Conservation (phyloP, 1,139 yeast species). For the Yamadazyma dushanensis region DNA sequence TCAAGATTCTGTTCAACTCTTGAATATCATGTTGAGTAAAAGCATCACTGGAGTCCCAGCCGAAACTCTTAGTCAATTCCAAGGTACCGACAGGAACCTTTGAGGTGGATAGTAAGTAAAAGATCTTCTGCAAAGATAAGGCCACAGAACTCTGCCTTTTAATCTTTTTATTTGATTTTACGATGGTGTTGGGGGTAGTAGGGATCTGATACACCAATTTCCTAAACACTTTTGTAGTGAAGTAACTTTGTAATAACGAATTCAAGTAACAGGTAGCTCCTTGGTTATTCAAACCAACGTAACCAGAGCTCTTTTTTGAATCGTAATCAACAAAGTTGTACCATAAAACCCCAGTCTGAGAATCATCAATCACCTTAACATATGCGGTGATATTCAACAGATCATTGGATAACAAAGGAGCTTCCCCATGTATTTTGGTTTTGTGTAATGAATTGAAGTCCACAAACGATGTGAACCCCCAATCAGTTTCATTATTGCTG, state of each 20-base stretch:
- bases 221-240: slow-evolving; percentile 79
- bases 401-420: slow-evolving; percentile 52
- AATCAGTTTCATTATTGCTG: slow-evolving; percentile 74
- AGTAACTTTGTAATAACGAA: slow-evolving; percentile 87
- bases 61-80: slow-evolving; percentile 88
- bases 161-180: slow-evolving; percentile 33
- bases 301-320: slow-evolving; percentile 85
- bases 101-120: slow-evolving; percentile 75
- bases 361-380: slow-evolving; percentile 77
- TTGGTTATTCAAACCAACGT: slow-evolving; percentile 90
- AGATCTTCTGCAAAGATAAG: slow-evolving; percentile 81
- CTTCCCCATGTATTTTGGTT: slow-evolving; percentile 5
- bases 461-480: slow-evolving; percentile 89
- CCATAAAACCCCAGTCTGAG: slow-evolving; percentile 91
- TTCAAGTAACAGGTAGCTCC: slow-evolving; percentile 98
- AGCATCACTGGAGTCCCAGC: slow-evolving; percentile 96
- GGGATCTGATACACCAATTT: slow-evolving; percentile 89
- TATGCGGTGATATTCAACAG: slow-evolving; percentile 72
- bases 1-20: slow-evolving; percentile 88
- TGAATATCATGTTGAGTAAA: slow-evolving; percentile 98
- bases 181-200: slow-evolving; percentile 44
- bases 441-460: slow-evolving; percentile 37
- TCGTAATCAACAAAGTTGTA: slow-evolving; percentile 83
- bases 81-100: slow-evolving; percentile 76
- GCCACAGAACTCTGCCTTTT: slow-evolving; percentile 56